Conservation (phyloP, 2,329 filamentous ascomycete genomes). For the Venturia asperata region DNA sequence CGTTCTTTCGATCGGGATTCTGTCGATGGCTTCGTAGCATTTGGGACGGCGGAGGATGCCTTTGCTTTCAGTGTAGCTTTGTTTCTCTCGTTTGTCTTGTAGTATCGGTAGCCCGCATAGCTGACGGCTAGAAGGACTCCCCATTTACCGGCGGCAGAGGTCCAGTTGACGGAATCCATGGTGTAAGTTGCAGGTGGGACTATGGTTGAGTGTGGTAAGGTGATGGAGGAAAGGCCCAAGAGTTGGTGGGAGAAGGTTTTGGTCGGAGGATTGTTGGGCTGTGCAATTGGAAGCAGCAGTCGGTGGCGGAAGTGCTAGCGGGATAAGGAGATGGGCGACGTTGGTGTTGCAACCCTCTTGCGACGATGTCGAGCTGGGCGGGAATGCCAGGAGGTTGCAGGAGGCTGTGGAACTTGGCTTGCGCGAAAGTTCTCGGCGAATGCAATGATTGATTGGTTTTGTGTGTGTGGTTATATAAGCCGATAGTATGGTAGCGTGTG, state of each 20-base stretch:
- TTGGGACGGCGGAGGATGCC: background rate
- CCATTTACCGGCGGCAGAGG: conserved; percentile 6
- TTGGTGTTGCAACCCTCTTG: background rate
- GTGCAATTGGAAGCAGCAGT: background rate
- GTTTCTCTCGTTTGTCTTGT: conserved; percentile 3
- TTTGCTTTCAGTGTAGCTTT: conserved; percentile 1
- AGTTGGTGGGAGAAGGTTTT: background rate
- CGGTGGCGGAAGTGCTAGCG: background rate
- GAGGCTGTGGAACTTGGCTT: background rate
- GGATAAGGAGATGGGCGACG: background rate
- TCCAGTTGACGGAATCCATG: conserved; percentile 15
- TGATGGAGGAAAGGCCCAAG: background rate
- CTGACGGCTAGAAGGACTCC: background rate
- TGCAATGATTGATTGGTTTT: background rate
- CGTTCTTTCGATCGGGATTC: conserved; percentile 3
- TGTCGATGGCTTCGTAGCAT: background rate
- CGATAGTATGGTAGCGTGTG: background rate
- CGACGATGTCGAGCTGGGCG: background rate
- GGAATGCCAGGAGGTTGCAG: background rate
- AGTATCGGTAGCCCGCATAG: conserved; percentile 14
- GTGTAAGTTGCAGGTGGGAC: background rate
- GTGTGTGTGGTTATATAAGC: background rate
- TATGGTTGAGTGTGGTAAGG: background rate
- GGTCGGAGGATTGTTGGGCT: background rate
- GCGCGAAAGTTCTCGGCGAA: background rate